A percentile compares a stretch with the other conserved stretches of the same genome.
phyloP scores from a whole-genome alignment of 441 rosid species.

The Euphorbia celastroides region DNA sequence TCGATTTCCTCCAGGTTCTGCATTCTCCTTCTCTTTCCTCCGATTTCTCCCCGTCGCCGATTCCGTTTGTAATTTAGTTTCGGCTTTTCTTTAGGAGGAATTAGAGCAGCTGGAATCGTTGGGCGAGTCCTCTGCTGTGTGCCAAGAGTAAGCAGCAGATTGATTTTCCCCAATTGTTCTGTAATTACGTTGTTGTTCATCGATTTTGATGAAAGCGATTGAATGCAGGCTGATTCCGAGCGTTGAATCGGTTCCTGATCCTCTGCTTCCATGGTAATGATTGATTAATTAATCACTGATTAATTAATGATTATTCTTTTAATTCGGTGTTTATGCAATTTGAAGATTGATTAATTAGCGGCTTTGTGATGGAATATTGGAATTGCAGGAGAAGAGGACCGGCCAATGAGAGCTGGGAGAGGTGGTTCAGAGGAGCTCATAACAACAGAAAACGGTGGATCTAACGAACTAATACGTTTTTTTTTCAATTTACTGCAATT shows the following conservation, averaged over 20 bases:
- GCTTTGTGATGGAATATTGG: background rate
- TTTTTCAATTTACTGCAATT: background rate
- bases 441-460: conserved; percentile 22
- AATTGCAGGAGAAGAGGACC: conserved; percentile 18
- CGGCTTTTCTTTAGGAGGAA: conserved; percentile 14
- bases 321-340: background rate
- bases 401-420: conserved; percentile 15
- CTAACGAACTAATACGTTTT: background rate
- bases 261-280: conserved; percentile 27
- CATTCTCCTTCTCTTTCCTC: background rate
- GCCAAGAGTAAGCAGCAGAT: conserved; percentile 19
- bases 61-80: background rate
- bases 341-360: background rate
- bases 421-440: conserved; percentile 25
- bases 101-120: conserved; percentile 23
- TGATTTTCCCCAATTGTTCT: no score
- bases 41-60: background rate
- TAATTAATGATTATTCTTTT: background rate
- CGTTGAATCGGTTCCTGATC: conserved; percentile 27
- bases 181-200: background rate
- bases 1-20: conserved; percentile 17
- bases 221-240: conserved; percentile 17
- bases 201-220: background rate
- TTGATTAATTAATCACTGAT: background rate
- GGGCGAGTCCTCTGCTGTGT: conserved; percentile 24